Evolutionary conservation across 176 grass and related monocot genomes (phyloP).

Genomic region (Olyra latifolia): DNA sequence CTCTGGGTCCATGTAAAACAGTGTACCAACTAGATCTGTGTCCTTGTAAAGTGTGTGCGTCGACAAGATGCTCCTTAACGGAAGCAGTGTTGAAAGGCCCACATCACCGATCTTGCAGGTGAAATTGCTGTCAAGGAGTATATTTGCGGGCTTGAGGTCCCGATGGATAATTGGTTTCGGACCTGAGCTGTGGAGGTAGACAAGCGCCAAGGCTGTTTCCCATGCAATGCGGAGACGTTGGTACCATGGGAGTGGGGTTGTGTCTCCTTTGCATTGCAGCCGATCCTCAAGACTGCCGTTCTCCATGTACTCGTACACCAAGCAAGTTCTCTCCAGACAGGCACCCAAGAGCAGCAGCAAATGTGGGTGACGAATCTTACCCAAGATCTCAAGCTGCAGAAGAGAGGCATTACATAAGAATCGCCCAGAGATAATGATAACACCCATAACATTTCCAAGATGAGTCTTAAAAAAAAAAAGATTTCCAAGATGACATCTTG

Average conservation of each 20-base stretch:
- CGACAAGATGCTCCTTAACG: constrained; percentile 20
- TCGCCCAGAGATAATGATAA: neutral
- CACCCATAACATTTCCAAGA: neutral
- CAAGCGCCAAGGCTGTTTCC: constrained; percentile 61
- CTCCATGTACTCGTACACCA: constrained; percentile 98
- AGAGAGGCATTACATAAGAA: constrained; percentile 16
- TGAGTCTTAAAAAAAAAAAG: neutral
- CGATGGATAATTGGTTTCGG: constrained; percentile 86
- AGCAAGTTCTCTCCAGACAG: constrained; percentile 73
- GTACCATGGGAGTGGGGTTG: constrained; percentile 64
- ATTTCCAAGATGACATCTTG: neutral
- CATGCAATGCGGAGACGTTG: constrained; percentile 61
- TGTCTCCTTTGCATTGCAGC: constrained; percentile 56
- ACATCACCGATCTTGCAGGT: constrained; percentile 87
- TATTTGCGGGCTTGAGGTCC: constrained; percentile 91
- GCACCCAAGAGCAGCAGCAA: constrained; percentile 79
- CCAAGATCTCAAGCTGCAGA: constrained; percentile 74
- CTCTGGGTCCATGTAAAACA: constrained; percentile 96
- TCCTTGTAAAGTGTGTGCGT: constrained; percentile 53
- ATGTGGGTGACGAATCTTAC: constrained; percentile 73
- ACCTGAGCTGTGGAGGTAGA: constrained; percentile 68
- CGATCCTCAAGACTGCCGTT: constrained; percentile 88
- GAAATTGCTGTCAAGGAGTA: constrained; percentile 74
- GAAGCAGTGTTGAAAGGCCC: constrained; percentile 77
- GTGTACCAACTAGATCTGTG: constrained; percentile 71